phyloP scores from a whole-genome alignment of 768 basidiomycete species.

The Lanmaoa rubissima region DNA sequence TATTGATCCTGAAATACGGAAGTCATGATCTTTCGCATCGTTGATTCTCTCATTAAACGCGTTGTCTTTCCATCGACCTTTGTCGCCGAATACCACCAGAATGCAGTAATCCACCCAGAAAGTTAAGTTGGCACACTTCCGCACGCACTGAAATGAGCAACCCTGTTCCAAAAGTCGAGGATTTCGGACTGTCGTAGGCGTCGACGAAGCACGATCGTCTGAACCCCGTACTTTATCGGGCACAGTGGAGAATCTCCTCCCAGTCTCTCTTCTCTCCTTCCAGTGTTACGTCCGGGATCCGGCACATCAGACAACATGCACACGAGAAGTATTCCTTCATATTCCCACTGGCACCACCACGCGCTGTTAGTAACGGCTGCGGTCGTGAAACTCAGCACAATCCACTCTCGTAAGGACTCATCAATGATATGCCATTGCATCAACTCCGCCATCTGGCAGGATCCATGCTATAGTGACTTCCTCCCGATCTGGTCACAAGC shows the following conservation, averaged over 20 bases:
- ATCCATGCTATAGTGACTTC: constrained; percentile 19
- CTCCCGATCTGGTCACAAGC: constrained; percentile 15
- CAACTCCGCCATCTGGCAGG: constrained; percentile 21
- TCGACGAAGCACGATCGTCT: constrained; percentile 20
- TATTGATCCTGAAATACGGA: neutral
- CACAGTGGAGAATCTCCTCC: constrained; percentile 32
- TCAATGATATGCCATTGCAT: neutral
- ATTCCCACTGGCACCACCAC: neutral
- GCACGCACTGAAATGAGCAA: neutral
- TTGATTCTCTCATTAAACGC: no score
- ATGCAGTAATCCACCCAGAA: neutral
- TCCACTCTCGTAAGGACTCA: neutral
- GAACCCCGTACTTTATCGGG: constrained; percentile 34
- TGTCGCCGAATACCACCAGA: neutral
- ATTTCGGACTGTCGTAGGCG: constrained; percentile 25
- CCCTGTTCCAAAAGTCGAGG: constrained; percentile 21
- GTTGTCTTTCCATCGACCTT: neutral
- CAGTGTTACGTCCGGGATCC: no score
- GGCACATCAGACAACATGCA: no score
- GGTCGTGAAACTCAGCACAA: neutral
- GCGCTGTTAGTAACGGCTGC: neutral
- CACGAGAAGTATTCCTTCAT: neutral
- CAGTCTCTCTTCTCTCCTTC: constrained; percentile 29
- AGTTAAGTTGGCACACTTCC: neutral
- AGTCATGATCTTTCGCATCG: no score